phyloP scores from a whole-genome alignment of 148 eudicot species.

The Chenopodium album region DNA sequence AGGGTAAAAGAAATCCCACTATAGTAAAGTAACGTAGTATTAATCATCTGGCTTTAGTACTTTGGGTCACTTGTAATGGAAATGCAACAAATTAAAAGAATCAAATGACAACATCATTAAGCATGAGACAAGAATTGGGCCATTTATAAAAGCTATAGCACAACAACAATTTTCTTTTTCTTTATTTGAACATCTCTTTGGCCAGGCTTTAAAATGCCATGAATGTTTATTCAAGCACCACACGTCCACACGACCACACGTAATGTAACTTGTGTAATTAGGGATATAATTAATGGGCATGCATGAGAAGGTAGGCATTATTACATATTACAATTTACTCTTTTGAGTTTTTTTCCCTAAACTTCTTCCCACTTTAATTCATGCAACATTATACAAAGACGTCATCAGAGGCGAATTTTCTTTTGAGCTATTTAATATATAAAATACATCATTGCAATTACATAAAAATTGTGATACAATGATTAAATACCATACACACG shows the following conservation, averaged over 20 bases:
- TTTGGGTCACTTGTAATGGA: background rate
- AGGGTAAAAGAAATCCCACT: no score
- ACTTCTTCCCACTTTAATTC: no score
- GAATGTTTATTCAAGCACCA: background rate
- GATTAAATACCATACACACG: no score
- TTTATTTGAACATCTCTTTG: no score
- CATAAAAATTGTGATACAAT: no score
- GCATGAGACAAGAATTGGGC: background rate
- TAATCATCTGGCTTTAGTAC: background rate
- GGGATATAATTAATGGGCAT: background rate
- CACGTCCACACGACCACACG: background rate
- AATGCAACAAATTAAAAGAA: slow-evolving; percentile 5
- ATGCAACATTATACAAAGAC: no score
- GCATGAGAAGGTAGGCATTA: background rate
- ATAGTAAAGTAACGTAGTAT: background rate
- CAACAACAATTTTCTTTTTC: no score
- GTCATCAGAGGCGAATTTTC: no score
- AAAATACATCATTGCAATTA: no score
- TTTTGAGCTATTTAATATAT: no score
- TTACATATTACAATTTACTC: background rate
- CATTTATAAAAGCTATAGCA: background rate
- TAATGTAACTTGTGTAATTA: background rate
- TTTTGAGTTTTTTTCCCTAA: no score
- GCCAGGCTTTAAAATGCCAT: no score
- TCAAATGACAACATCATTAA: slow-evolving; percentile 4